These are phyloP conservation scores for Kwoniella botswanensis DNA, from an alignment of 768 basidiomycete species.

Conservation along the genomic window DNA sequence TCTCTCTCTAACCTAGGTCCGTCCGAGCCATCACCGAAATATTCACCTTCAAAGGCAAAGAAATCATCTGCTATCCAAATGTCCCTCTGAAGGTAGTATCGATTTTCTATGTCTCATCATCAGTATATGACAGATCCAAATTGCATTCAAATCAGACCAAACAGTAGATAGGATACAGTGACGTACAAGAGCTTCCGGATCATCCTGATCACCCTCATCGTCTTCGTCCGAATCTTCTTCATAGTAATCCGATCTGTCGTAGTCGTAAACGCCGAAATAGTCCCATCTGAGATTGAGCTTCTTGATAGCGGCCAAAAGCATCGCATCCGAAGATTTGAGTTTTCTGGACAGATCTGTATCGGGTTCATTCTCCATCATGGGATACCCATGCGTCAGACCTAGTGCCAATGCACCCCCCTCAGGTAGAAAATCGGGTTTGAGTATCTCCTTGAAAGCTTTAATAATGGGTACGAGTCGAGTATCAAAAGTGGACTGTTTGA, in stretches of 20 bases:
- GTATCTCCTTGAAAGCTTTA: background rate
- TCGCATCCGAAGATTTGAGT: constrained; percentile 6
- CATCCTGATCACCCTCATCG: background rate
- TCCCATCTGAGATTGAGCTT: background rate
- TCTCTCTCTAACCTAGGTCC: background rate
- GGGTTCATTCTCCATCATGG: background rate
- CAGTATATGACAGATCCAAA: background rate
- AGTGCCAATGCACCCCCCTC: background rate
- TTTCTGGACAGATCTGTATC: background rate
- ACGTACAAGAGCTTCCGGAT: background rate
- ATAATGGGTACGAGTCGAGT: background rate
- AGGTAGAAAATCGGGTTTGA: background rate
- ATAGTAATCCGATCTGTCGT: background rate
- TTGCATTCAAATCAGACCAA: too few species aligned
- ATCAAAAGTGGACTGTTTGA: background rate
- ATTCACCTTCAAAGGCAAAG: background rate
- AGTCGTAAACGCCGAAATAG: constrained; percentile 7
- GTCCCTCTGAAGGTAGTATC: background rate
- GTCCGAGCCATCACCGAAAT: background rate
- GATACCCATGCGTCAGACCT: background rate
- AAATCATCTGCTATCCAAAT: background rate
- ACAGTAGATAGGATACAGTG: too few species aligned
- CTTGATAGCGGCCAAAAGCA: background rate
- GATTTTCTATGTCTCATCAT: background rate
- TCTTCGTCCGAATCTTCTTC: background rate